Base-by-base conservation (phyloP, 306 rosid genomes). In the Cicer arietinum region DNA sequence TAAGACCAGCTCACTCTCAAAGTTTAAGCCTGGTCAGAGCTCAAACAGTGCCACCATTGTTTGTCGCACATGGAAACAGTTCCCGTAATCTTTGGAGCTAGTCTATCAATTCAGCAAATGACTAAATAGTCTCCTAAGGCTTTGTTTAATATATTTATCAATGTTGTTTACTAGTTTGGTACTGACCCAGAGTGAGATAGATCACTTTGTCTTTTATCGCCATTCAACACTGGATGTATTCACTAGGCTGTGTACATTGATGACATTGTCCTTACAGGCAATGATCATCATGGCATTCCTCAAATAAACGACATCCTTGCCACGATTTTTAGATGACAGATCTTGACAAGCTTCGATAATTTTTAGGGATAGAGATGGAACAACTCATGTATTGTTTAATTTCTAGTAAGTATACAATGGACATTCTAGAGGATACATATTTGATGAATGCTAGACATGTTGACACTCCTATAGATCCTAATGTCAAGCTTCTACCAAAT, bases 401-500 rank as follows among this genome's bases (percentile, higher is more conserved):
- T 22, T 35, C 50, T 13, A 62, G 7, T 0, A 39, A 39, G 7
- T 62, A 61, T 61, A 41, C 47, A 39, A 62, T 3, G 47, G 22
- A 58, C 48, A 63, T 41, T 40, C 50, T 40, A 63, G n/a, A 63
- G 50, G 50, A 63, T 42, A 63, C 35, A 63, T 10, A 13, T 41
- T 14, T 40, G 69, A 41, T 40, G 35, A 61, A 17, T 11, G 7
- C 69, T 11, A 63, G 41, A 43, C 50, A 63, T 8, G 69, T 10
- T 63, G 35, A 14, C n/a, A 16, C 13, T 63, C 25, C 17, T 39
- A 7, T 37, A 62, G 47, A 62, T 39, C 68, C 68, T 62, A 62
- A 63, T 14, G 69, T 30, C 30, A 63, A 5, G 50, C 47, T 63
- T 41, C 35, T 8, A 4, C 1, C 69, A 63, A 8, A 41, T 40